A percentile compares a stretch with the other conserved stretches of the same genome.
Conservation (phyloP, 2,329 filamentous ascomycete species). For the Periconia digitata region DNA sequence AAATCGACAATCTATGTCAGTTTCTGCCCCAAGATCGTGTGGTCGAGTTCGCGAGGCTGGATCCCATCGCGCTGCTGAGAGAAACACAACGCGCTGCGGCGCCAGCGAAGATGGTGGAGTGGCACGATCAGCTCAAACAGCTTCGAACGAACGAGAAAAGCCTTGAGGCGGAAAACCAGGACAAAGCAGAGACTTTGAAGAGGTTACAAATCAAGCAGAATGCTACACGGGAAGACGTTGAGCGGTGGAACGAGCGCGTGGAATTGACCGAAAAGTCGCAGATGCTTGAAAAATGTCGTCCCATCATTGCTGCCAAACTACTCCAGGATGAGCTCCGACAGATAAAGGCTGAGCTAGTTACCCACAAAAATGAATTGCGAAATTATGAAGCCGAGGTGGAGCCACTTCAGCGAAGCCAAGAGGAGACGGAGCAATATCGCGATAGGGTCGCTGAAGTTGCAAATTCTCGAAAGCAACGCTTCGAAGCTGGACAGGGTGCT, state of each 20-base stretch:
- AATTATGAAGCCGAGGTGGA: conserved; percentile 63
- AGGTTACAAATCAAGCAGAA: conserved; percentile 73
- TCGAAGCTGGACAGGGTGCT: conserved; percentile 58
- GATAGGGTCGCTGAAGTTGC: conserved; percentile 59
- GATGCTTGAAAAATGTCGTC: conserved; percentile 65
- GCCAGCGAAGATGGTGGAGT: conserved; percentile 74
- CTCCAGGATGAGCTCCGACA: conserved; percentile 52
- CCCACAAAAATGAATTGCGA: conserved; percentile 59
- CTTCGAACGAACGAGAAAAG: conserved; percentile 70
- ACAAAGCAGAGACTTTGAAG: conserved; percentile 62
- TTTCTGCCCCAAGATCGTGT: conserved; percentile 96
- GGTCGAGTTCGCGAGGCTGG: conserved; percentile 85
- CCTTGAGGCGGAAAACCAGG: conserved; percentile 58
- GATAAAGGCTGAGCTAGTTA: conserved; percentile 58
- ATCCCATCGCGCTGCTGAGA: conserved; percentile 76
- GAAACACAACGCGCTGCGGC: conserved; percentile 90
- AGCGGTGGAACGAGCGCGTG: conserved; percentile 75
- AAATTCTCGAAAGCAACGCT: conserved; percentile 54
- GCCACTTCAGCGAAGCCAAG: conserved; percentile 70
- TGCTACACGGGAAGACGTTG: conserved; percentile 77
- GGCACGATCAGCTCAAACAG: conserved; percentile 73
- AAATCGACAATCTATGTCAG: conserved; percentile 97
- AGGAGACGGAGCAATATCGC: conserved; percentile 69
- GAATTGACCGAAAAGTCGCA: conserved; percentile 65
- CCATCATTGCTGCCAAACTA: conserved; percentile 66